Conservation (phyloP, 2,329 filamentous ascomycete species). For the Mycosphaerella arachidis region DNA sequence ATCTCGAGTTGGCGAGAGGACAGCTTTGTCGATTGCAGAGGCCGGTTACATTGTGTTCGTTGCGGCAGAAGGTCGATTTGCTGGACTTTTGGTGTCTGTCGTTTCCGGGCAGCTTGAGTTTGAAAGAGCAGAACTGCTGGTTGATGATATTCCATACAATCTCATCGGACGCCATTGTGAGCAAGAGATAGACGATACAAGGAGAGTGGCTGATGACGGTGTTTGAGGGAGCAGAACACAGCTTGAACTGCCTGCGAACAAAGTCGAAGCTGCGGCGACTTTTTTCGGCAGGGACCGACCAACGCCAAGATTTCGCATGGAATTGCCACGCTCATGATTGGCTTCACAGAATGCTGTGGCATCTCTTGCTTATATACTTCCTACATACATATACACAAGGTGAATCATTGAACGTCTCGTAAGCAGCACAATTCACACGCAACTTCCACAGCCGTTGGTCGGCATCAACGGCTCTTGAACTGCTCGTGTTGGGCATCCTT, state of each 20-base stretch:
- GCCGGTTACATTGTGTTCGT: slow-evolving; percentile 55
- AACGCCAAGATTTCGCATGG: not conserved
- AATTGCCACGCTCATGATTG: too few species aligned
- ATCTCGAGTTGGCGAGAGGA: slow-evolving; percentile 83
- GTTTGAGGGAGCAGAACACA: not conserved
- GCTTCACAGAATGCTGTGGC: too few species aligned
- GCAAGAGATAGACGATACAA: not conserved
- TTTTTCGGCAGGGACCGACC: not conserved
- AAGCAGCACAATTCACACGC: not conserved
- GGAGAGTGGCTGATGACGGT: not conserved
- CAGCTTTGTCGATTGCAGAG: slow-evolving; percentile 85
- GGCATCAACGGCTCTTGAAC: not conserved
- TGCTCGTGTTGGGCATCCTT: not conserved
- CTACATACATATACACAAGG: not conserved
- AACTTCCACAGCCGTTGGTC: not conserved
- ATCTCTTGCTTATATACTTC: not conserved
- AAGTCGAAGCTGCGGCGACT: not conserved
- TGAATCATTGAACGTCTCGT: not conserved
- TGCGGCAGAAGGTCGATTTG: slow-evolving; percentile 92
- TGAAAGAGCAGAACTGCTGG: slow-evolving; percentile 91
- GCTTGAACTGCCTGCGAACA: not conserved
- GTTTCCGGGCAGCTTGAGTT: slow-evolving; percentile 61
- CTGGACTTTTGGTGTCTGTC: slow-evolving; percentile 56
- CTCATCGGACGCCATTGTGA: slow-evolving; percentile 79
- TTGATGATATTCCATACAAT: slow-evolving; percentile 98